Conservation (phyloP, 257 asterid species). For the Nemophila menziesii region DNA sequence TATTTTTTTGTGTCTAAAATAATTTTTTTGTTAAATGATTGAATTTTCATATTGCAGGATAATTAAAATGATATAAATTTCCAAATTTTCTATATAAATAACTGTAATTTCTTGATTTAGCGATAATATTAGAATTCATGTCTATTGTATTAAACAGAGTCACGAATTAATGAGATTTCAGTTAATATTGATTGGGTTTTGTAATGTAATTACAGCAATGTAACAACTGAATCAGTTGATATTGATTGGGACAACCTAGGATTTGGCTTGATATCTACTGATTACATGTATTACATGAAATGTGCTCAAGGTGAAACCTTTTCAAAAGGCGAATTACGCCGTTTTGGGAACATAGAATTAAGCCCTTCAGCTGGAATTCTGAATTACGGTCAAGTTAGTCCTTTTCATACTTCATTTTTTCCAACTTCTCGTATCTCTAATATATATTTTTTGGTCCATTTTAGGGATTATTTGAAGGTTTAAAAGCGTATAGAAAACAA, state of each 20-base stretch:
- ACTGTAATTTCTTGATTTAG: no score
- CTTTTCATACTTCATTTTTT: neutral
- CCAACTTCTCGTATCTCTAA: neutral
- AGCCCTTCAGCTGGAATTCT: slow-evolving; percentile 87
- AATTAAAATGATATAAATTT: neutral
- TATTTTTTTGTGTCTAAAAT: neutral
- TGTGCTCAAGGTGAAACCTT: slow-evolving; percentile 64
- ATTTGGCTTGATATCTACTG: slow-evolving; percentile 61
- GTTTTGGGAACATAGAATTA: slow-evolving; percentile 90
- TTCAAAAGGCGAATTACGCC: slow-evolving; percentile 55
- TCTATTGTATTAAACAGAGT: no score
- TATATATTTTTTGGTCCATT: neutral
- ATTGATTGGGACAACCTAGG: slow-evolving; percentile 95
- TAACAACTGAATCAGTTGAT: slow-evolving; percentile 35
- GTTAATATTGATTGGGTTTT: neutral
- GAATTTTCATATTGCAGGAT: no score
- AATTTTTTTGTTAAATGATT: neutral
- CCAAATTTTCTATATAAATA: neutral
- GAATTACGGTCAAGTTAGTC: slow-evolving; percentile 84
- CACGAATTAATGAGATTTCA: neutral
- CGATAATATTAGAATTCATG: no score
- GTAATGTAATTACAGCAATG: slow-evolving; percentile 31
- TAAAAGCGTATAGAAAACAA: slow-evolving; percentile 73
- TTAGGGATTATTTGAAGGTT: slow-evolving; percentile 88
- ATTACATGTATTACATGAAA: slow-evolving; percentile 82